Base-by-base conservation (phyloP, 2,329 filamentous ascomycete genomes). In the Fusarium papillatum region DNA sequence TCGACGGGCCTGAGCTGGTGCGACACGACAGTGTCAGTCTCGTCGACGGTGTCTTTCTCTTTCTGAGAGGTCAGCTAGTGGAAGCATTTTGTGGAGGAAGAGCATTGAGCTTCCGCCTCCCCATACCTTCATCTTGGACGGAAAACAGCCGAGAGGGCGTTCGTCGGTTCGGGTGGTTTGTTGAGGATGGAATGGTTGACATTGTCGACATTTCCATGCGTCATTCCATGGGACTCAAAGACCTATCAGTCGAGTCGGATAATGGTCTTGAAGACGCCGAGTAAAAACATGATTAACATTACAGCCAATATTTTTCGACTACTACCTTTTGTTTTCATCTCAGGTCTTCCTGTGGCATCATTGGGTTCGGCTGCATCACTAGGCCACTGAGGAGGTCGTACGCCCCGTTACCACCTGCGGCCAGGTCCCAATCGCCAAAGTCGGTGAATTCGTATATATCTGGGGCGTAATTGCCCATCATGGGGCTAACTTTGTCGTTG, bases 1-100 rank as follows among this genome's bases (percentile, higher is more conserved):
- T 84, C 26, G 83, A 84, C 59, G 83, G 83, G 0, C 82, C 83
- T 11, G 83, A 84, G 31, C 72, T 84, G 5, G 80, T 82, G 1
- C 80, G 82, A 14, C 83, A 83, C 63, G 80, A 82, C 11, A 70
- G 72, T 41, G 75, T 83, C 31, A 75, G 73, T 34, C 72, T 82
- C n/a, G 53, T 72, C 29, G 75, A 70, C 19, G 80, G 79, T 0
- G 76, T 82, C 5, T 75, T 71, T 11, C 61, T 82, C 34, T 74
- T 82, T 16, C 31, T 81, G 26, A 69, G 80, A 36, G 79, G 78
- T 11, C 78, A 78, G 53, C 68, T 81, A 5, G 70, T 82, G 8
- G 80, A 82, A 57, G 73, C 76, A 5, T 82, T 82, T n/a, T 80
- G 76, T 38, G 81, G 81, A 10, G 81, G 81, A 2, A 72, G 81